phyloP scores from a whole-genome alignment of 371 early-diverging fungal genomes.

The Mortierella sp. region DNA sequence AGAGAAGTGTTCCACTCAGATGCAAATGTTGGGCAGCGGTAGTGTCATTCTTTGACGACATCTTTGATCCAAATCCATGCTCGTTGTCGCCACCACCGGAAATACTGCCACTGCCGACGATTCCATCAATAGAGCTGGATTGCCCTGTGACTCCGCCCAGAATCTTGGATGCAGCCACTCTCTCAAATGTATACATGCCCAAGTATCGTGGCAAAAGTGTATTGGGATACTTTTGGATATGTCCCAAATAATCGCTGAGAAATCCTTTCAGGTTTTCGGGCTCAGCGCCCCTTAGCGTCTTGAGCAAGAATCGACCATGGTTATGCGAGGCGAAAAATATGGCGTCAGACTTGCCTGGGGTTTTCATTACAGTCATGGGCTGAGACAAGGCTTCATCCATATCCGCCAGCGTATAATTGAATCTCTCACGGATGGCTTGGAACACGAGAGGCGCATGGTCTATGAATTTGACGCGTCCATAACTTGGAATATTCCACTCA shows the following conservation, averaged over 20 bases:
- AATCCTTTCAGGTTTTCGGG: conserved; percentile 63
- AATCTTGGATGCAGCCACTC: conserved; percentile 21
- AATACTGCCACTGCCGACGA: not conserved
- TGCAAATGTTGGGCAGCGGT: conserved; percentile 40
- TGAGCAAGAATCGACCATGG: conserved; percentile 63
- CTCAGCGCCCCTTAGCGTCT: conserved; percentile 67
- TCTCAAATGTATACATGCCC: conserved; percentile 70
- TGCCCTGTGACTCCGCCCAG: not conserved
- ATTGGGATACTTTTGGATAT: conserved; percentile 58
- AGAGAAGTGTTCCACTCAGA: conserved; percentile 41
- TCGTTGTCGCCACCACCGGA: conserved; percentile 7
- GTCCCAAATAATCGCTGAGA: conserved; percentile 61
- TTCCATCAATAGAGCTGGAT: not conserved
- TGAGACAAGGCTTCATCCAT: conserved; percentile 58
- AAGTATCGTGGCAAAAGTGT: conserved; percentile 69
- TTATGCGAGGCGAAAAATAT: conserved; percentile 65
- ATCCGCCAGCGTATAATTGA: conserved; percentile 60
- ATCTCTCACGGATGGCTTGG: conserved; percentile 60
- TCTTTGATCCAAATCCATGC: conserved; percentile 6
- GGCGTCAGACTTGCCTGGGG: conserved; percentile 66
- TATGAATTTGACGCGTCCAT: conserved; percentile 62
- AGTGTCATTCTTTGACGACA: conserved; percentile 12
- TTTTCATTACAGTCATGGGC: conserved; percentile 58
- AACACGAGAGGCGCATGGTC: conserved; percentile 69
- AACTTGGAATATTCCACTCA: conserved; percentile 67